phyloP scores from a whole-genome alignment of 176 grass and related monocot genomes.

The Puccinellia tenuiflora region DNA sequence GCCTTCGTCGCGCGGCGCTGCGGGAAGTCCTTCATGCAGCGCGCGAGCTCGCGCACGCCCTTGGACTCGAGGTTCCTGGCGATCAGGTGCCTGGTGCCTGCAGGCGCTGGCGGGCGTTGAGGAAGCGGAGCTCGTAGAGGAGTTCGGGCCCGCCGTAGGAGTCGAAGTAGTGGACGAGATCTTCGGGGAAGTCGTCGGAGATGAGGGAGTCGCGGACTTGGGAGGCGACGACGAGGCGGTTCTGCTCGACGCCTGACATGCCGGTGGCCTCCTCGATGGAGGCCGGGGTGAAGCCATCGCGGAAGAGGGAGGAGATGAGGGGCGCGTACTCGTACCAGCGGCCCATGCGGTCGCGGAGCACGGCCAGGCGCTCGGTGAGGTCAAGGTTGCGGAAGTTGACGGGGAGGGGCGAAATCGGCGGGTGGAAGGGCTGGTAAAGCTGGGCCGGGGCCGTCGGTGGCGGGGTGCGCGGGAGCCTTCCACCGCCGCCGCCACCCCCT shows the following conservation, averaged over 20 bases:
- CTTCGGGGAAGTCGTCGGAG: conserved; percentile 17
- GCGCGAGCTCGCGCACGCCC: conserved; percentile 53
- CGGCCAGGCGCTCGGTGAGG: conserved; percentile 42
- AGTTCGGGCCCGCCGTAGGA: conserved; percentile 48
- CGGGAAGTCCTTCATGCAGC: conserved; percentile 66
- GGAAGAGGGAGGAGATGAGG: conserved; percentile 51
- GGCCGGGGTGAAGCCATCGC: conserved; percentile 68
- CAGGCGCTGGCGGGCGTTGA: conserved; percentile 60
- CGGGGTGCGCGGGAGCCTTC: conserved; percentile 48
- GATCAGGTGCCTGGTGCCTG: conserved; percentile 40
- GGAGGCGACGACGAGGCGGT: conserved; percentile 52
- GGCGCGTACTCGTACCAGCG: conserved; percentile 83
- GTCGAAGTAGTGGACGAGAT: conserved; percentile 67
- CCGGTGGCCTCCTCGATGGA: conserved; percentile 81
- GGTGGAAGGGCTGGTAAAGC: conserved; percentile 75
- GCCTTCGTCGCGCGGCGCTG: conserved; percentile 45
- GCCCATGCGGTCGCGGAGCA: conserved; percentile 68
- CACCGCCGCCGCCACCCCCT: background rate
- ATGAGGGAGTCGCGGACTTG: conserved; percentile 79
- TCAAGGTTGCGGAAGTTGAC: conserved; percentile 39
- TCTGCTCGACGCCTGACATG: conserved; percentile 80
- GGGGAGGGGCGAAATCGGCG: conserved; percentile 57
- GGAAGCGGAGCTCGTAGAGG: conserved; percentile 72
- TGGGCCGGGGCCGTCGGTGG: conserved; percentile 39
- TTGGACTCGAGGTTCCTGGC: conserved; percentile 39